Evolutionary conservation across 306 rosid species (phyloP), one percentile per base, ranked within the genome.

Genomic region (Rosa rugosa): DNA sequence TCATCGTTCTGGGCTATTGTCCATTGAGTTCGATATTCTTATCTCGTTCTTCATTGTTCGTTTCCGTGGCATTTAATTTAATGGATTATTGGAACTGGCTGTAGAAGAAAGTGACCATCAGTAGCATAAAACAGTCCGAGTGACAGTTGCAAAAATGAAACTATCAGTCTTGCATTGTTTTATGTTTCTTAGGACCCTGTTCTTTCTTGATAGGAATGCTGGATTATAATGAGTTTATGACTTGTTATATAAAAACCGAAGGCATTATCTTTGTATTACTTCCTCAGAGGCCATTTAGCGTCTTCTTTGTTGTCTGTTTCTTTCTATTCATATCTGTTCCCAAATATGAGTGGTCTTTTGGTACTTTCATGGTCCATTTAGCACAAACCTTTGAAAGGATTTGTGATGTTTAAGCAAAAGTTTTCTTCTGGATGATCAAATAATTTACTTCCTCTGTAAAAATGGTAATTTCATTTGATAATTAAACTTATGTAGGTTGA

Each of bases 401-500:
- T 63, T 62, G 3, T 56, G 11, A n/a, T 56, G 11, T 56, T 56
- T 11, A 57, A 13, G 54, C 54, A 13, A 3, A 3, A 49, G 54
- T 13, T 2, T 31, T 31, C 11, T 34, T 64, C 69, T 4, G 12
- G 10, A 64, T 70, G 10, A 47, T 5, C 22, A 45, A 22, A 17
- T 18, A 2, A 41, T 75, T 31, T 31, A 25, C 10, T 23, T 42
- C 9, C 7, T 23, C 46, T 59, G 1, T 9, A 22, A 3, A 50
- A 69, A 47, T 38, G 20, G 46, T 64, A 47, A 34, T 66, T 67
- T 50, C 56, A 6, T 74, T 69, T 86, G 79, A 11, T 51, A 53
- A 79, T n/a, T n/a, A n/a, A n/a, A 46, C 31, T 50, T 62, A 17
- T 77, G 68, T 64, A 88, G 87, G 91, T 81, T 79, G 84, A 67